These are phyloP conservation scores for Antrodiella citrinella DNA, from an alignment of 768 basidiomycete species.

Conservation along the genomic window DNA sequence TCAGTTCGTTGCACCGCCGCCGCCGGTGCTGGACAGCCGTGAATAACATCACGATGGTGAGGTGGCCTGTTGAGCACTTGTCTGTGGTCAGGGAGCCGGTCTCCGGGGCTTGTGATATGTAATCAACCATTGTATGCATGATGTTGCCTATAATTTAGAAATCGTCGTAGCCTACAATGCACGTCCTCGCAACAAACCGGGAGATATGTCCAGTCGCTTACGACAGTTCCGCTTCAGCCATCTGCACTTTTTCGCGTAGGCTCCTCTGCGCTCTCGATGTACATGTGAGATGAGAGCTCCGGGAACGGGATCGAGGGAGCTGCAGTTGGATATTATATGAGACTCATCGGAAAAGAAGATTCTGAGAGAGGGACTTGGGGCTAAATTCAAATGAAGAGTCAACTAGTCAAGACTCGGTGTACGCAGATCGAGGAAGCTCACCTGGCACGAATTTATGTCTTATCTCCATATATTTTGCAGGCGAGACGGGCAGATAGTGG, in stretches of 20 bases:
- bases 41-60: too few relatives aligned
- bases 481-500: neutral
- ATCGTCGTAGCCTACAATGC: neutral
- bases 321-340: conserved; percentile 38
- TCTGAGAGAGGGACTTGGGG: conserved; percentile 7
- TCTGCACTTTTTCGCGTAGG: conserved; percentile 34
- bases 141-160: too few relatives aligned
- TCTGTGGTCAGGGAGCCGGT: too few relatives aligned
- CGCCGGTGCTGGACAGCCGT: neutral
- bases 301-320: conserved; percentile 42
- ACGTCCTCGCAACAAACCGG: neutral
- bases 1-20: neutral
- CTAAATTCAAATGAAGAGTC: neutral
- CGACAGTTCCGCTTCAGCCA: conserved; percentile 55
- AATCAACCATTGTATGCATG: too few relatives aligned
- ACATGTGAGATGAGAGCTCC: conserved; percentile 29
- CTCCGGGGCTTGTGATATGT: too few relatives aligned
- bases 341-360: conserved; percentile 18
- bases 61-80: too few relatives aligned
- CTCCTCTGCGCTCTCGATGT: conserved; percentile 22
- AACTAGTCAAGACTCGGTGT: neutral
- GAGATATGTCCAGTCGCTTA: conserved; percentile 22
- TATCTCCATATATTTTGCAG: neutral
- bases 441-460: too few relatives aligned
- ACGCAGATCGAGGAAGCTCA: too few relatives aligned